Evolutionary conservation across 768 basidiomycete genomes (phyloP).

Genomic region (Lactarius hatsudake): DNA sequence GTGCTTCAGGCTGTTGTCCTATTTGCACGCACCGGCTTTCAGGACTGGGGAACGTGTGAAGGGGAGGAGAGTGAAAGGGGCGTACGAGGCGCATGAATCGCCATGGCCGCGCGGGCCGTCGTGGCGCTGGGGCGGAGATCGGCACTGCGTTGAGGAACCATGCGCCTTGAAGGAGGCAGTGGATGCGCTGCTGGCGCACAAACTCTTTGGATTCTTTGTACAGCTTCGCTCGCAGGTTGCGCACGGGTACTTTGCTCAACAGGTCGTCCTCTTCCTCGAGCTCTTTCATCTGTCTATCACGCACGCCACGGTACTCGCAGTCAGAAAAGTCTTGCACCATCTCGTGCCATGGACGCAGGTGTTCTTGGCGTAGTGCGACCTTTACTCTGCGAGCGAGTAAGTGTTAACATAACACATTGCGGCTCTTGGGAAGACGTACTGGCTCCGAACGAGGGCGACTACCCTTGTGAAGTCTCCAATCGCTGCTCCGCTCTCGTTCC

Average conservation of each 20-base stretch:
- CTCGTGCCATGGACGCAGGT: conserved; percentile 74
- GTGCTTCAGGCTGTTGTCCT: conserved; percentile 78
- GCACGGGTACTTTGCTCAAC: conserved; percentile 77
- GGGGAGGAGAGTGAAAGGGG: not conserved
- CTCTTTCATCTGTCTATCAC: conserved; percentile 88
- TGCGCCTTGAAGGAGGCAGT: conserved; percentile 83
- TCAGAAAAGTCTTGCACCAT: conserved; percentile 80
- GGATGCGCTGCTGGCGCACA: conserved; percentile 83
- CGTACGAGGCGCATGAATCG: conserved; percentile 81
- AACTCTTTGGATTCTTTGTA: conserved; percentile 91
- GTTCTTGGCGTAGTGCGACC: conserved; percentile 71
- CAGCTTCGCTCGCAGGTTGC: conserved; percentile 79
- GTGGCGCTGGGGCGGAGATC: conserved; percentile 39
- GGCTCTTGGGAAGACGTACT: conserved; percentile 49
- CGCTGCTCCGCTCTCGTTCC: conserved; percentile 83
- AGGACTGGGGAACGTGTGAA: not conserved
- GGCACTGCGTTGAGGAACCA: conserved; percentile 88
- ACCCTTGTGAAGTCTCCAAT: conserved; percentile 75
- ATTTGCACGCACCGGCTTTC: not conserved
- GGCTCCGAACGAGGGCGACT: conserved; percentile 74
- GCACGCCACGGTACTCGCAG: conserved; percentile 79
- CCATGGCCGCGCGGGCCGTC: conserved; percentile 69
- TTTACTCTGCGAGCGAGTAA: conserved; percentile 52
- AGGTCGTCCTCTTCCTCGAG: conserved; percentile 86
- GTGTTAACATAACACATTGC: not conserved